Evolutionary conservation across 352 stramenopile species (phyloP).

Genomic region (Pythium aristosporum): DNA sequence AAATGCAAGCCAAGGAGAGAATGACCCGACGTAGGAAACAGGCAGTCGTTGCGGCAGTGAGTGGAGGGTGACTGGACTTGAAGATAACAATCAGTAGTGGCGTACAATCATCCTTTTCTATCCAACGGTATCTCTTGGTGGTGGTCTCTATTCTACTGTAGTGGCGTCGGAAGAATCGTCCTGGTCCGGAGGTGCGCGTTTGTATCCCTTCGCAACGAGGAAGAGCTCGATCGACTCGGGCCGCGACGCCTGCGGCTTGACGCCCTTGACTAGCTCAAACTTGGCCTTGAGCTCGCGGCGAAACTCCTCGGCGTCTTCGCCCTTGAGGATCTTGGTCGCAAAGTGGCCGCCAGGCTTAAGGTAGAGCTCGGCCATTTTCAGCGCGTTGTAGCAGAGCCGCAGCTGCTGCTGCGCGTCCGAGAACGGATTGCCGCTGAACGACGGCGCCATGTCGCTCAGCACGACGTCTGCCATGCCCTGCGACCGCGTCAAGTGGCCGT

Average conservation of each 20-base stretch:
- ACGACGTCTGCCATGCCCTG: conserved; percentile 65
- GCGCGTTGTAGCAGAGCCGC: conserved; percentile 81
- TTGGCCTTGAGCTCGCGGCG: conserved; percentile 64
- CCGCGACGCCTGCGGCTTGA: conserved; percentile 79
- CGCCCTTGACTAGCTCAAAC: conserved; percentile 71
- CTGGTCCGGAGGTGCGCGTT: conserved; percentile 7
- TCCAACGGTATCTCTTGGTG: too few relatives aligned
- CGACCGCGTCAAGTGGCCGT: conserved; percentile 34
- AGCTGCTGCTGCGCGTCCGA: conserved; percentile 78
- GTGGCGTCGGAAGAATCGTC: too few relatives aligned
- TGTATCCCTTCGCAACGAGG: conserved; percentile 73
- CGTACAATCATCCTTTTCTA: too few relatives aligned
- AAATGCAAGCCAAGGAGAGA: neutral
- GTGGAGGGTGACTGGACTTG: neutral
- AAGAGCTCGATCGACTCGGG: conserved; percentile 87
- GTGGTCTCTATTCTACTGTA: too few relatives aligned
- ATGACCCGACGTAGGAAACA: neutral
- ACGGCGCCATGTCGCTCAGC: conserved; percentile 88
- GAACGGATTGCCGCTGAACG: conserved; percentile 77
- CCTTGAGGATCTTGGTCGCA: conserved; percentile 79
- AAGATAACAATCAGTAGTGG: neutral
- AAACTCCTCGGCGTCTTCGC: conserved; percentile 77
- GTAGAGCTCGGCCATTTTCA: conserved; percentile 84
- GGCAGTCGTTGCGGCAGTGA: neutral
- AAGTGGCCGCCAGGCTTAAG: conserved; percentile 75